These are phyloP conservation scores for Xylariaceae sp. DNA, from an alignment of 2,329 filamentous ascomycete species.

Conservation along the genomic window DNA sequence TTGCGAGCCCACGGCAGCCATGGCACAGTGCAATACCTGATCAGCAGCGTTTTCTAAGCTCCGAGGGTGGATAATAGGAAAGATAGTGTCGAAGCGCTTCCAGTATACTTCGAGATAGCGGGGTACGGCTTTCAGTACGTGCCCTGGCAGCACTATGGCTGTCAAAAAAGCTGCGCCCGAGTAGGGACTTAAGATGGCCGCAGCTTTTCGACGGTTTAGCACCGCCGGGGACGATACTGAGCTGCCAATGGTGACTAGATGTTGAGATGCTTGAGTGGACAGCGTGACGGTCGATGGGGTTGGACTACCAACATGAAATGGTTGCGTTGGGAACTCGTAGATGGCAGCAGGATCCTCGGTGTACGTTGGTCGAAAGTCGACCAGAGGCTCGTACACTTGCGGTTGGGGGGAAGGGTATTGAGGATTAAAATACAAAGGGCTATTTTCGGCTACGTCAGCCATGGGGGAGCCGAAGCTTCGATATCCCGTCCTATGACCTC, in stretches of 20 bases:
- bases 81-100: conserved; percentile 45
- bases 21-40: conserved; percentile 48
- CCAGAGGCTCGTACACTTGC: conserved; percentile 30
- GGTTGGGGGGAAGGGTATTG: conserved; percentile 30
- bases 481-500: conserved; percentile 15
- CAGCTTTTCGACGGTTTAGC: conserved; percentile 39
- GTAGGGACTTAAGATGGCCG: conserved; percentile 35
- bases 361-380: conserved; percentile 36
- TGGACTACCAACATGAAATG: conserved; percentile 46
- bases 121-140: conserved; percentile 43
- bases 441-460: conserved; percentile 13
- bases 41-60: conserved; percentile 41
- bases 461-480: conserved; percentile 24
- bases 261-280: conserved; percentile 45
- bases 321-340: conserved; percentile 33
- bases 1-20: conserved; percentile 56
- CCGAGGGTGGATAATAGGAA: conserved; percentile 48
- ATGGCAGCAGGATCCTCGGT: conserved; percentile 30
- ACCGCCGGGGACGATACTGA: conserved; percentile 36
- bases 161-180: conserved; percentile 35
- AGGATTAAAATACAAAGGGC: conserved; percentile 25
- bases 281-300: conserved; percentile 43
- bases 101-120: conserved; percentile 51
- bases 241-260: conserved; percentile 44
- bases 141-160: conserved; percentile 33